Percentiles rank a stretch among this genome's conserved stretches.
phyloP scores from a whole-genome alignment of 345 rosid genomes.

The Excoecaria cochinchinensis region DNA sequence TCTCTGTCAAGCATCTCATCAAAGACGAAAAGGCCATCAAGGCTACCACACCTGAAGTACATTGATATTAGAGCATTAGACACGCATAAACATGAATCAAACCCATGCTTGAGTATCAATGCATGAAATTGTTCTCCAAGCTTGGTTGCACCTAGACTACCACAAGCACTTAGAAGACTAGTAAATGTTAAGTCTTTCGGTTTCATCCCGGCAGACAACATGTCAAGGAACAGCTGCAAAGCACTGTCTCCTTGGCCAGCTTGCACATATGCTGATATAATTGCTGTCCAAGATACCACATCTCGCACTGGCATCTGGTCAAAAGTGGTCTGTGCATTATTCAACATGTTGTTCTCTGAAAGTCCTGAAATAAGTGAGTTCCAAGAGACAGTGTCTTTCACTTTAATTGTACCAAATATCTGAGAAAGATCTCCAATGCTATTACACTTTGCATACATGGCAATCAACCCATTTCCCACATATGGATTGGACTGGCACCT shows the following conservation, averaged over 20 bases:
- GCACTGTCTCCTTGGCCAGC: constrained; percentile 27
- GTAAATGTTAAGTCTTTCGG: constrained; percentile 25
- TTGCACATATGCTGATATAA: constrained; percentile 31
- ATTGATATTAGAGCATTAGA: constrained; percentile 32
- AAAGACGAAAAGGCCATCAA: constrained; percentile 29
- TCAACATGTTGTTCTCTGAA: constrained; percentile 24
- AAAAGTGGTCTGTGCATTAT: constrained; percentile 25
- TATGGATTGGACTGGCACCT: constrained; percentile 24
- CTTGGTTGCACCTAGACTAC: constrained; percentile 20
- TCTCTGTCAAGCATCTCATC: constrained; percentile 25
- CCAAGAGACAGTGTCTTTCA: constrained; percentile 23
- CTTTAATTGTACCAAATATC: constrained; percentile 12
- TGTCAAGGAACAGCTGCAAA: constrained; percentile 29
- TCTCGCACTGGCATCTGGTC: constrained; percentile 23
- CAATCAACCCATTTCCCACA: constrained; percentile 27
- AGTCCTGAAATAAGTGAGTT: constrained; percentile 22
- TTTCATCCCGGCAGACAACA: constrained; percentile 27
- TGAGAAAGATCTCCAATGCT: constrained; percentile 11
- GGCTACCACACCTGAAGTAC: constrained; percentile 28
- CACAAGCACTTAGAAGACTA: constrained; percentile 35
- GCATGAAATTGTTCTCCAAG: constrained; percentile 34
- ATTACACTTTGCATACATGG: constrained; percentile 31
- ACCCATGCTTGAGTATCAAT: constrained; percentile 27
- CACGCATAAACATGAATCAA: constrained; percentile 23
- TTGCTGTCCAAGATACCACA: constrained; percentile 30